A percentile compares a stretch with the other conserved stretches of the same genome.
phyloP scores from a whole-genome alignment of 2,329 filamentous ascomycete genomes.

The Ascochyta rabiei region DNA sequence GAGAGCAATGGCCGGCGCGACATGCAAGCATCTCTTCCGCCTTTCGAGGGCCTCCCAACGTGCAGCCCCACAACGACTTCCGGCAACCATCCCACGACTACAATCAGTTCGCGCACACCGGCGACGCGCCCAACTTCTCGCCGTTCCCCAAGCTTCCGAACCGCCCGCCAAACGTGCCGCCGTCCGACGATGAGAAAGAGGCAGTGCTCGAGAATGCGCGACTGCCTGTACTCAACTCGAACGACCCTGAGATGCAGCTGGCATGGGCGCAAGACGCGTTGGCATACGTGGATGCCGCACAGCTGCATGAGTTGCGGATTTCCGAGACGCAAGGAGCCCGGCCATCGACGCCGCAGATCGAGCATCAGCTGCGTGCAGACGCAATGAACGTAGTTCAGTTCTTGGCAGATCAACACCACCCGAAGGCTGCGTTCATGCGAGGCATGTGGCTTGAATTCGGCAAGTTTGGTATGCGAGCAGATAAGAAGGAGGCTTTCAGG shows the following conservation, averaged over 20 bases:
- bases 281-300: slow-evolving; percentile 82
- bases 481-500: slow-evolving; percentile 92
- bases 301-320: slow-evolving; percentile 76
- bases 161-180: slow-evolving; percentile 84
- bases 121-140: slow-evolving; percentile 78
- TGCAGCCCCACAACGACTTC: slow-evolving; percentile 36
- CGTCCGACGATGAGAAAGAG: slow-evolving; percentile 93
- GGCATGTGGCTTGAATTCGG: slow-evolving; percentile 99
- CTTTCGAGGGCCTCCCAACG: slow-evolving; percentile 45
- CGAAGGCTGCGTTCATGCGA: slow-evolving; percentile 90
- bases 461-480: slow-evolving; percentile 86
- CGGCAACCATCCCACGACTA: slow-evolving; percentile 46
- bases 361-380: slow-evolving; percentile 86
- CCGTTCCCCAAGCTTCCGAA: slow-evolving; percentile 85
- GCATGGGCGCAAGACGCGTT: slow-evolving; percentile 95
- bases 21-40: slow-evolving; percentile 46
- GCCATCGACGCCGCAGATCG: slow-evolving; percentile 80
- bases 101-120: slow-evolving; percentile 46
- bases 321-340: slow-evolving; percentile 64
- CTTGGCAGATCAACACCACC: slow-evolving; percentile 87
- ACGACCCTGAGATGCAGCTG: slow-evolving; percentile 94
- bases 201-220: slow-evolving; percentile 85
- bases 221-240: slow-evolving; percentile 83
- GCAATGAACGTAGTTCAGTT: slow-evolving; percentile 92
- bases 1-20: slow-evolving; percentile 40